Base-by-base conservation (phyloP, 768 basidiomycete genomes). In the Pulveroboletus sp. region DNA sequence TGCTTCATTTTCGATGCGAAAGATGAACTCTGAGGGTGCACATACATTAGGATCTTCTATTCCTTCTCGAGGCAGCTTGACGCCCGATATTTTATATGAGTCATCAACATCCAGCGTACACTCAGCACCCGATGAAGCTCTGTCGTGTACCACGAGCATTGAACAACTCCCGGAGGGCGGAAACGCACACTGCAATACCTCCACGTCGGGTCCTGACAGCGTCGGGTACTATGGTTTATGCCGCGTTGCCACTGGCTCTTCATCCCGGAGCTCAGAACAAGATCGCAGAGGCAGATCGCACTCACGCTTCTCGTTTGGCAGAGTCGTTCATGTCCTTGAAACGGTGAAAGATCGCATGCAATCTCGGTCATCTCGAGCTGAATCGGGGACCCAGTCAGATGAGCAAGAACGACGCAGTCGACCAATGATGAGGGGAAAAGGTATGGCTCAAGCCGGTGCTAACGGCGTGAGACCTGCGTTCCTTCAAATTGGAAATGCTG, bases 251-350 rank as follows among this genome's bases (percentile, higher is more conserved):
- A 54, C 56, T 30, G 16, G 45, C 17, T 58, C 63, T 43, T 47
- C 57, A n/a, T 16, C 42, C 26, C 39, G 40, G n/a, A 58, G 55
- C 45, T 38, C 52, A 19, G 54, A 59, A 16, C 63, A 59, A n/a
- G 61, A 55, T 14, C 19, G 32, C 27, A 64, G 73, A n/a, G 69
- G 73, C 16, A 61, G 65, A 53, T 73, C 62, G 43, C 60, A 60
- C 47, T 74, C 78, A 17, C 74, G 77, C 6, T 83, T 83, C 59
- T 79, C 73, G 39, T 64, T 86, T 7, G 71, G 77, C 12, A 73
- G 73, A 7, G 73, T 83, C 24, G 76, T 80, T 2, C 77, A 72
- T 47, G 71, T 69, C 20, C 57, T 82, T 19, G 78, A 76, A 41
- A 79, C 67, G 10, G 64, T 72, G 39, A 70, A 67, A 47, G 66